Base-by-base conservation (phyloP, 2,329 filamentous ascomycete species). In the Neonectria sp. region DNA sequence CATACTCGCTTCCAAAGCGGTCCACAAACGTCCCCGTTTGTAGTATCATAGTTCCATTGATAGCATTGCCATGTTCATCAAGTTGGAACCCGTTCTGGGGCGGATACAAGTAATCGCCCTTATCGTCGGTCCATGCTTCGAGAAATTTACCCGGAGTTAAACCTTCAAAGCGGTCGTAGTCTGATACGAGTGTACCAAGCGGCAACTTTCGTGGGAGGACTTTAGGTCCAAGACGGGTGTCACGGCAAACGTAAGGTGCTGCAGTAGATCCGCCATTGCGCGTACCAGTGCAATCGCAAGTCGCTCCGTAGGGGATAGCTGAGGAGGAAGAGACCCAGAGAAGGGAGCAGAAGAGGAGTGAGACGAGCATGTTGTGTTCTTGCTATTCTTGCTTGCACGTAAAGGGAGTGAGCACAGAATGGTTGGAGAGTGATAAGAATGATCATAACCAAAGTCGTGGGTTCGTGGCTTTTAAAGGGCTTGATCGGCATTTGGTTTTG, bases 1-100 rank as follows among this genome's bases (percentile, higher is more conserved):
- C 85, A 53, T 77, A 78, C 68, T 86, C 84, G 11, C 77, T 77
- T 1, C 85, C 85, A 55, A 87, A 87, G 2, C 85, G 79, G 72
- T 87, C 85, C 2, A 88, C 68, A 27, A 84, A 76, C n/a, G 80
- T 78, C 13, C 84, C 85, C 0, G 74, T 75, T 2, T 69, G 66
- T 0, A 88, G 73, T 0, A 80, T 80, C 66, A 83, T 77, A 25
- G 79, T 83, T 5, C 81, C 83, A 24, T 79, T 74, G 46, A 87
- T 85, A 3, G 81, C 76, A 1, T 75, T 68, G 0, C 78, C 78
- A 0, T 72, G 56, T 5, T 74, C 76, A 67, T 81, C 77, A 4
- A 83, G 63, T 24, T 80, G 72, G 61, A 85, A 88, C 5, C 86
- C 85, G 48, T 82, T 76, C 5, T 78, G 65, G 0, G 77, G 75